Percentiles rank a stretch among this genome's conserved stretches.
phyloP scores from a whole-genome alignment of 2,329 filamentous ascomycete genomes.

The Orbilia javanica region DNA sequence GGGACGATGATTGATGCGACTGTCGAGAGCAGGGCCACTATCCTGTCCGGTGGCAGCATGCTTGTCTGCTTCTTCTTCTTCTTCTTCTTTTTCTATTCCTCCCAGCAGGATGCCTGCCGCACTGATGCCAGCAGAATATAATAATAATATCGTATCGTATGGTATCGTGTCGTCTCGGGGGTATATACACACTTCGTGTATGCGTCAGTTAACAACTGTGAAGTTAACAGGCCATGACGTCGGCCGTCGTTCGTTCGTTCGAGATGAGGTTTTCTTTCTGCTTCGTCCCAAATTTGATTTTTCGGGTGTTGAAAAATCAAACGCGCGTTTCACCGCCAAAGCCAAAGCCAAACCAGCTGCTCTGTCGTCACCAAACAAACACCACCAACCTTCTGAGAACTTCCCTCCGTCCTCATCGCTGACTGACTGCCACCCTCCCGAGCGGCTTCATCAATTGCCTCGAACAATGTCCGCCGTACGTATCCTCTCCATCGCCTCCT shows the following conservation, averaged over 20 bases:
- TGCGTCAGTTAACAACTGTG: too few relatives aligned
- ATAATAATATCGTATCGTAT: background rate
- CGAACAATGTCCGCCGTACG: slow-evolving; percentile 23
- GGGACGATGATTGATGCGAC: slow-evolving; percentile 7
- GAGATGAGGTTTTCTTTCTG: background rate
- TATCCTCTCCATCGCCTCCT: slow-evolving; percentile 3
- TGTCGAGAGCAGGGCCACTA: slow-evolving; percentile 33
- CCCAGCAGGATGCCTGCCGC: too few relatives aligned
- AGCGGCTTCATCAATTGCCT: slow-evolving; percentile 12
- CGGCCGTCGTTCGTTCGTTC: background rate
- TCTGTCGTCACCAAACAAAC: background rate
- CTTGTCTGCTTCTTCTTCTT: background rate
- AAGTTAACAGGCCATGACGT: background rate
- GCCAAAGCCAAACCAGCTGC: background rate
- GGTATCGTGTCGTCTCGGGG: background rate
- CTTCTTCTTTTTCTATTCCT: background rate
- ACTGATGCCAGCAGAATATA: background rate
- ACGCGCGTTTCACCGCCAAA: background rate
- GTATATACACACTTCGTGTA: too few relatives aligned
- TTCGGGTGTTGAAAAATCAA: slow-evolving; percentile 16
- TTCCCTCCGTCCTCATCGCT: background rate
- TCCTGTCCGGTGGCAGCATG: slow-evolving; percentile 25
- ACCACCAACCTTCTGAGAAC: slow-evolving; percentile 1
- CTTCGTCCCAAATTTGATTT: background rate
- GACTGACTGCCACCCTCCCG: too few relatives aligned